These are phyloP conservation scores for Dothideomycetidae sp. DNA, from an alignment of 2,329 filamentous ascomycete genomes.

Conservation along the genomic window DNA sequence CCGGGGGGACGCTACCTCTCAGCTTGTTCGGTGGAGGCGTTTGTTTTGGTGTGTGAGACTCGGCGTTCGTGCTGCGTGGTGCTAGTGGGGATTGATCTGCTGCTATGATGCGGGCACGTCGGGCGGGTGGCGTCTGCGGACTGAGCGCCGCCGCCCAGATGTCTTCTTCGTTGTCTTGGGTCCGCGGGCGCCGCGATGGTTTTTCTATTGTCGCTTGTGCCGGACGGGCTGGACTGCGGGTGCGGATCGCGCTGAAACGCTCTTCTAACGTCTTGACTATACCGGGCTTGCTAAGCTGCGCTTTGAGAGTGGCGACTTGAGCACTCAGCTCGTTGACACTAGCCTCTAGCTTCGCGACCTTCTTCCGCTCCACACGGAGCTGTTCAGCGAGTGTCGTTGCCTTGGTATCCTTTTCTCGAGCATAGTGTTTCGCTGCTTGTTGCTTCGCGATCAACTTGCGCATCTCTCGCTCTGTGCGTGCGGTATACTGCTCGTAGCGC, in stretches of 20 bases:
- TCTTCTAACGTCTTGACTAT: background rate
- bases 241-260: background rate
- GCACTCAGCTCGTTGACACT: conserved; percentile 44
- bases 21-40: background rate
- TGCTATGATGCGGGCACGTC: background rate
- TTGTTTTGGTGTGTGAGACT: background rate
- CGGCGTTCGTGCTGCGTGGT: background rate
- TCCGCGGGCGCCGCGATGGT: too few relatives aligned
- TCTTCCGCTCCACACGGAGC: conserved; percentile 53
- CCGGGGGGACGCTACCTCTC: background rate
- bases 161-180: background rate
- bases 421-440: conserved; percentile 63
- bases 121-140: background rate
- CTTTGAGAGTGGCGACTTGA: conserved; percentile 2
- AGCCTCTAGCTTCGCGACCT: conserved; percentile 49
- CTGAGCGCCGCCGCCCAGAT: background rate
- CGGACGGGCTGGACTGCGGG: background rate
- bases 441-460: conserved; percentile 68
- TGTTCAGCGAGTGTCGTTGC: conserved; percentile 50
- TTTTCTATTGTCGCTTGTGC: background rate
- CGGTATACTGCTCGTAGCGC: conserved; percentile 59
- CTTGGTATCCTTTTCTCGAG: conserved; percentile 62
- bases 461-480: conserved; percentile 58
- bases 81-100: background rate
- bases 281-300: background rate